These are phyloP conservation scores for Xylariaceae sp. DNA, from an alignment of 2,329 filamentous ascomycete genomes.

Conservation along the genomic window DNA sequence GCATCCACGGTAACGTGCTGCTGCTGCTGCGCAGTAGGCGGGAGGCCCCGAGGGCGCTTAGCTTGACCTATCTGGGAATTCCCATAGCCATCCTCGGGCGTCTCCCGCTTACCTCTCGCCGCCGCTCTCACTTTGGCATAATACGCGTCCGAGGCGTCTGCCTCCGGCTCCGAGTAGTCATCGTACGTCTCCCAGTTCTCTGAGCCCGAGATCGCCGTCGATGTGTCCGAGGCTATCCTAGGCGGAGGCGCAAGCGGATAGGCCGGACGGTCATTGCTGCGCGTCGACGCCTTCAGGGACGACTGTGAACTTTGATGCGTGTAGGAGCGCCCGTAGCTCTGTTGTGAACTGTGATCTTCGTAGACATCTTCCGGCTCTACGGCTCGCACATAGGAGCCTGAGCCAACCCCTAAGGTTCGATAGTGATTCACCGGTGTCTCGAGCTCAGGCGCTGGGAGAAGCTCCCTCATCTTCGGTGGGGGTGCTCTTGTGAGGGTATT, in stretches of 20 bases:
- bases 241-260: slow-evolving; percentile 41
- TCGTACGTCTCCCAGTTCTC: slow-evolving; percentile 99
- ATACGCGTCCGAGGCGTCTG: slow-evolving; percentile 71
- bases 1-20: slow-evolving; percentile 45
- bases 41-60: slow-evolving; percentile 52
- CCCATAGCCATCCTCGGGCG: slow-evolving; percentile 42
- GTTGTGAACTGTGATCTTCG: slow-evolving; percentile 55
- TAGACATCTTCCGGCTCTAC: slow-evolving; percentile 80
- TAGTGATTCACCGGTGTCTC: slow-evolving; percentile 47
- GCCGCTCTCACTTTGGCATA: slow-evolving; percentile 70
- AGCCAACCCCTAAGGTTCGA: slow-evolving; percentile 42
- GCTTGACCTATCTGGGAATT: slow-evolving; percentile 38
- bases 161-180: slow-evolving; percentile 70
- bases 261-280: slow-evolving; percentile 33
- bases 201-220: slow-evolving; percentile 72
- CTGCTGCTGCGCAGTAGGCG: slow-evolving; percentile 43
- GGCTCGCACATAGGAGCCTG: slow-evolving; percentile 52
- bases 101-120: slow-evolving; percentile 60
- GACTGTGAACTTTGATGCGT: slow-evolving; percentile 30
- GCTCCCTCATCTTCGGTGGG: slow-evolving; percentile 88
- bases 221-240: slow-evolving; percentile 69
- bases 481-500: slow-evolving; percentile 55
- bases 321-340: slow-evolving; percentile 34
- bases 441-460: slow-evolving; percentile 49
- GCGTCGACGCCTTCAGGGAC: slow-evolving; percentile 39